Evolutionary conservation across 257 asterid genomes (phyloP).

Genomic region (Solanum pinnatisectum): DNA sequence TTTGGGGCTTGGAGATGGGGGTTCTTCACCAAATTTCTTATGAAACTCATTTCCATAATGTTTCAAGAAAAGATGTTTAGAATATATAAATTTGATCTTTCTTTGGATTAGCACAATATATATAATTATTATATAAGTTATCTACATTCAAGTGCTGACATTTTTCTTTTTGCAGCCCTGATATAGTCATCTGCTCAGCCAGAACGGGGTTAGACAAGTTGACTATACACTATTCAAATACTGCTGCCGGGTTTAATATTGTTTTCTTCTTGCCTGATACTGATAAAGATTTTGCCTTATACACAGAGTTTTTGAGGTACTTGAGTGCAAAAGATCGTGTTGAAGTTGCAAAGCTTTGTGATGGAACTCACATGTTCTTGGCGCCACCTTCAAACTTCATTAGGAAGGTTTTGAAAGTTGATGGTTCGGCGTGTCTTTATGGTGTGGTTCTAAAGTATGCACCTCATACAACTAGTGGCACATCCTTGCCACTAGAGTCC

Average conservation of each 20-base stretch:
- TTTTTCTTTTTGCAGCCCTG: neutral
- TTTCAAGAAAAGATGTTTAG: neutral
- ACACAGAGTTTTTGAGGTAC: neutral
- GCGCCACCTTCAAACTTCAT: neutral
- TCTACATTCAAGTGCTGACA: neutral
- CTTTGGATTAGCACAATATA: neutral
- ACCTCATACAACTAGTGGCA: neutral
- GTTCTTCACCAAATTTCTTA: too few relatives aligned
- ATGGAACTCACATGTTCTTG: neutral
- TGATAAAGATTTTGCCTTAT: neutral
- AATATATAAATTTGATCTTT: too few relatives aligned
- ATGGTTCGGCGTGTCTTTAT: neutral
- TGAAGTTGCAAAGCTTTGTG: neutral
- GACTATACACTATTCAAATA: neutral
- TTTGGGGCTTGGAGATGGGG: too few relatives aligned
- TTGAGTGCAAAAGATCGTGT: neutral
- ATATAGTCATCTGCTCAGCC: neutral
- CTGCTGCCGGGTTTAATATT: neutral
- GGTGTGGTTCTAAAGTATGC: neutral
- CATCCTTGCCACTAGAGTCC: neutral
- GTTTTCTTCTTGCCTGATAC: neutral
- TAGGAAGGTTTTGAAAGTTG: neutral
- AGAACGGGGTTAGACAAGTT: neutral
- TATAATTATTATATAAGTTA: too few relatives aligned
- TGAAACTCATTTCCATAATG: neutral